phyloP scores from a whole-genome alignment of 495 filamentous ascomycete species.

The Aspergillus carlsbadensis region DNA sequence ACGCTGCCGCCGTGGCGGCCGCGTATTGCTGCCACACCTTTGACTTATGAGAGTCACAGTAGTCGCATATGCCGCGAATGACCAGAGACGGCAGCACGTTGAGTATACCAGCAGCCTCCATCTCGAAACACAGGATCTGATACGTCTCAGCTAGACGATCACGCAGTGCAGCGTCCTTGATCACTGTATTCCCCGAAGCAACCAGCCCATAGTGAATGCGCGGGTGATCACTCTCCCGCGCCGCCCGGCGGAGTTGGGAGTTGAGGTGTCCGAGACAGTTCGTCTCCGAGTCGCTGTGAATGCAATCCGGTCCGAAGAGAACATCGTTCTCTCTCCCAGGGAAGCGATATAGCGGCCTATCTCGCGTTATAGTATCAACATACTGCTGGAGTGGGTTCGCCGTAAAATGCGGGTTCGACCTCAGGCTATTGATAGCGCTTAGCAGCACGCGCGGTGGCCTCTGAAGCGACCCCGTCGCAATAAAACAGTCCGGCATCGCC shows the following conservation, averaged over 20 bases:
- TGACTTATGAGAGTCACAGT: no score
- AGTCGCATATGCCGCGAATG: constrained; percentile 4
- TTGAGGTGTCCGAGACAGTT: not conserved
- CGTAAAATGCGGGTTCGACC: not conserved
- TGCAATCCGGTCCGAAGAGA: not conserved
- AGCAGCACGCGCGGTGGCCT: not conserved
- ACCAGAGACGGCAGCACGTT: not conserved
- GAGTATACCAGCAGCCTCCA: constrained; percentile 3
- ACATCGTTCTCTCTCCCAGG: not conserved
- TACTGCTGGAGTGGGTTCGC: not conserved
- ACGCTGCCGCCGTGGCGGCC: no score
- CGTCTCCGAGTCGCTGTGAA: not conserved
- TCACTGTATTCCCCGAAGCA: not conserved
- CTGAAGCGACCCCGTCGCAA: not conserved
- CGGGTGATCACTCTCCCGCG: not conserved
- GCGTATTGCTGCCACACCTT: no score
- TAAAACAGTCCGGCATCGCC: no score
- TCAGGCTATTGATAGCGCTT: not conserved
- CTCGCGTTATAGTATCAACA: not conserved
- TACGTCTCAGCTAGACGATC: not conserved
- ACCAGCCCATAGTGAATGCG: constrained; percentile 4
- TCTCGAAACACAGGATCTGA: constrained; percentile 3
- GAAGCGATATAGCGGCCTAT: not conserved
- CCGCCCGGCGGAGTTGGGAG: not conserved
- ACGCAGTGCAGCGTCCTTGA: not conserved